Base-by-base conservation (phyloP, 805 yeast species). In the Candida mattraensis region DNA sequence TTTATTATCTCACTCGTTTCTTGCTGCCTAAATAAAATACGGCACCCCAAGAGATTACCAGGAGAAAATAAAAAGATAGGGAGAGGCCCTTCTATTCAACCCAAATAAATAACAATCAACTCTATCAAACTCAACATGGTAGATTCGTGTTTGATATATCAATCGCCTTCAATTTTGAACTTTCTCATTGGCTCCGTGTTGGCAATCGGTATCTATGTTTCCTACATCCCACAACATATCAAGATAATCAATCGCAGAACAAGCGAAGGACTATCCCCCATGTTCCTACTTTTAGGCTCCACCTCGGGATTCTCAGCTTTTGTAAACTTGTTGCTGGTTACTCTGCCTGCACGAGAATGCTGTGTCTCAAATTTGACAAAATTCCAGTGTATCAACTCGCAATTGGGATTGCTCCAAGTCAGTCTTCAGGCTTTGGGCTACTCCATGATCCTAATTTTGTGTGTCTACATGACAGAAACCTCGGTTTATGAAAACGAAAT, bases 211-310 rank as follows among this genome's bases (percentile, higher is more conserved):
- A 84, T 87, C 7, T 74, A 79, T 21, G 48, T 70, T 8, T 82
- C 91, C 28, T 87, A 87, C 54, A 35, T 80, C 3, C 95, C 95
- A 0, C 96, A 87, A 61, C 86, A 82, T 56, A 37, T 67, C 27
- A 71, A 80, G 28, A 78, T 87, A 35, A 58, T 74, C 33, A 48
- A 54, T 13, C 70, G 87, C 32, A 60, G 72, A 32, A 71, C 87
- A 5, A 78, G 89, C 9, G 88, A 85, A 53, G 96, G 96, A 4
- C 63, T 87, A 15, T 81, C 89, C 5, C 85, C 89, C 9, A 67
- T 72, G 47, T 87, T 79, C 53, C 64, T 87, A 20, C 60, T 87
- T 10, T 68, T 87, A 25, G 93, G 93, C 4, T 74, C 82, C 4
- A 58, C 80, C 30, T 76, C 89, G 14, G 80, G 85, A n/a, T 61